Evolutionary conservation across 352 stramenopile species (phyloP).

Genomic region (Phytophthora citricola): DNA sequence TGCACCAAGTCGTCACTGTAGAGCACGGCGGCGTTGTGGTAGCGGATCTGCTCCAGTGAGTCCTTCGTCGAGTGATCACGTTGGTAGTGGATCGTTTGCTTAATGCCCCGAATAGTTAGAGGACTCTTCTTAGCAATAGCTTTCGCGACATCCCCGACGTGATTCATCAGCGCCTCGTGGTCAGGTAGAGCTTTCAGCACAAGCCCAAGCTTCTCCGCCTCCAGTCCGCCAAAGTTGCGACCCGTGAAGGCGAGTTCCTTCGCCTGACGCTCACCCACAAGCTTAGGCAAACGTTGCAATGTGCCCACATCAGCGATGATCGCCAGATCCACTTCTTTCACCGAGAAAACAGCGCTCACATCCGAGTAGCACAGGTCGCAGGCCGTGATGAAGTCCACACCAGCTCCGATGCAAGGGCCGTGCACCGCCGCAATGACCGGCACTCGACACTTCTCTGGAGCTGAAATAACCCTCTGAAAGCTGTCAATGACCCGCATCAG

Average conservation of each 20-base stretch:
- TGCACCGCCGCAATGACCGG: slow-evolving; percentile 87
- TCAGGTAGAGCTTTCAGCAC: slow-evolving; percentile 78
- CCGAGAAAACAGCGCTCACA: slow-evolving; percentile 80
- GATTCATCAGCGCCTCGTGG: slow-evolving; percentile 57
- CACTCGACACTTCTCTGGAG: slow-evolving; percentile 83
- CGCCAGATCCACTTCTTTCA: slow-evolving; percentile 90
- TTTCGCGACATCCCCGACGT: slow-evolving; percentile 62
- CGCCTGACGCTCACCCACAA: slow-evolving; percentile 84
- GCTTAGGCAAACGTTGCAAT: slow-evolving; percentile 85
- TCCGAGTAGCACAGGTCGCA: slow-evolving; percentile 90
- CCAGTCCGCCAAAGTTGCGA: slow-evolving; percentile 75
- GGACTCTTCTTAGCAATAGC: slow-evolving; percentile 87
- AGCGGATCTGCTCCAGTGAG: slow-evolving; percentile 78
- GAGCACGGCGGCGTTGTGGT: slow-evolving; percentile 87
- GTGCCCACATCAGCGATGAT: slow-evolving; percentile 91
- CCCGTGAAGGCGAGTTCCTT: slow-evolving; percentile 90
- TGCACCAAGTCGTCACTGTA: slow-evolving; percentile 86
- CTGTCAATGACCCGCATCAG: slow-evolving; percentile 82
- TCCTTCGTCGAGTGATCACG: slow-evolving; percentile 86
- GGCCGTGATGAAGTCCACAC: slow-evolving; percentile 89
- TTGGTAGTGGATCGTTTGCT: slow-evolving; percentile 89
- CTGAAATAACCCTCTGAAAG: slow-evolving; percentile 88
- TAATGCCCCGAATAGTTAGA: slow-evolving; percentile 87
- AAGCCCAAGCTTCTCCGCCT: slow-evolving; percentile 81
- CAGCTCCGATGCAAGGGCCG: slow-evolving; percentile 84